Conservation (phyloP, 257 asterid genomes). For the Plectranthus barbatus region DNA sequence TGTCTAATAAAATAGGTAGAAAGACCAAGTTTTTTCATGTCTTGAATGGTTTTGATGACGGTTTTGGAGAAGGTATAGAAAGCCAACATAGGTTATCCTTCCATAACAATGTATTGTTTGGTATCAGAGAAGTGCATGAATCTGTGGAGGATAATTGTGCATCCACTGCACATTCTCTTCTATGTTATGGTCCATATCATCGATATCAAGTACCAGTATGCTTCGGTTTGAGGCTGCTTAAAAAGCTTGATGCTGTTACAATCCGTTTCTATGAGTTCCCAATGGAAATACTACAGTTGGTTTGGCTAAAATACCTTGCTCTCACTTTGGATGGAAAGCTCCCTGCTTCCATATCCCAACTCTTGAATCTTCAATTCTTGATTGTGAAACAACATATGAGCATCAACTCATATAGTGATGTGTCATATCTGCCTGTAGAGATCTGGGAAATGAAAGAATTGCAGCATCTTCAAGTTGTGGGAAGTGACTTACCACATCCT, state of each 20-base stretch:
- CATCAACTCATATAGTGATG: background rate
- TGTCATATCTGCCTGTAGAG: background rate
- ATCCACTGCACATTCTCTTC: background rate
- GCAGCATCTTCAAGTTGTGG: background rate
- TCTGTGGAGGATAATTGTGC: background rate
- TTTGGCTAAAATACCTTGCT: background rate
- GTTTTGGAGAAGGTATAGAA: background rate
- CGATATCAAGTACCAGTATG: background rate
- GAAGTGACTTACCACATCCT: background rate
- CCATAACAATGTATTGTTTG: background rate
- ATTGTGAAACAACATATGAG: background rate
- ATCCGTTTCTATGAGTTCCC: constrained; percentile 4
- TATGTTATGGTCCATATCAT: background rate
- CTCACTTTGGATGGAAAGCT: background rate
- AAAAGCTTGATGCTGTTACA: background rate
- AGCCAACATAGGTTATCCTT: background rate
- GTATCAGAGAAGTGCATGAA: background rate
- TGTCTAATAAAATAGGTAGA: background rate
- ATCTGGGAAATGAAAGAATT: constrained; percentile 8
- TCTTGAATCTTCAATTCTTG: constrained; percentile 9
- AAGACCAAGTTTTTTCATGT: background rate
- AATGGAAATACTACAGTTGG: background rate
- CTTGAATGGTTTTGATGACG: background rate
- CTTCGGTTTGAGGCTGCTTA: background rate
- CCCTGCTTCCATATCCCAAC: constrained; percentile 12